These are phyloP conservation scores for Geranium brycei DNA, from an alignment of 345 rosid species.

Conservation along the genomic window DNA sequence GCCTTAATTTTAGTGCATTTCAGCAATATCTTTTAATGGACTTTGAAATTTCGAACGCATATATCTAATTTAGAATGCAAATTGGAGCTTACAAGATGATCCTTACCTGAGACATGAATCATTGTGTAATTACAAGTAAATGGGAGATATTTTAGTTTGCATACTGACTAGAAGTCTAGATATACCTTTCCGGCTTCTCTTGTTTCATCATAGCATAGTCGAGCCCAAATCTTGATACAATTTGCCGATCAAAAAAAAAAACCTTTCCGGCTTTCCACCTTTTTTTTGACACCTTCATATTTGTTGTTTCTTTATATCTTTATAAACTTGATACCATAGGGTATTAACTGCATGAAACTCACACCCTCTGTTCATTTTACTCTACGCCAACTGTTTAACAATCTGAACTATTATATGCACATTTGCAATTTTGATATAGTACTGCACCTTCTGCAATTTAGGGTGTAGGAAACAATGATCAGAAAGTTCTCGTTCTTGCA, in stretches of 20 bases:
- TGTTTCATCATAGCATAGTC: too few relatives aligned
- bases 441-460: slow-evolving; percentile 14
- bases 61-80: too few relatives aligned
- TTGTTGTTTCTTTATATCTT: not conserved
- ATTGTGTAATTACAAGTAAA: not conserved
- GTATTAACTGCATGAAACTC: not conserved
- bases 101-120: too few relatives aligned
- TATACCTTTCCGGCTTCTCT: too few relatives aligned
- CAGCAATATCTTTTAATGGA: not conserved
- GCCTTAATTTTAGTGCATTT: not conserved
- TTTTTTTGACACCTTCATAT: too few relatives aligned
- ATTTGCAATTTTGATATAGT: slow-evolving; percentile 4
- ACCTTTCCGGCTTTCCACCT: too few relatives aligned
- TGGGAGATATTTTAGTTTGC: not conserved
- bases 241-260: too few relatives aligned
- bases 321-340: not conserved
- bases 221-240: too few relatives aligned
- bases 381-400: not conserved
- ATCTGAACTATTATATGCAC: not conserved
- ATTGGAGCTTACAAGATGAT: too few relatives aligned
- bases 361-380: not conserved
- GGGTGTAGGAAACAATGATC: slow-evolving; percentile 88
- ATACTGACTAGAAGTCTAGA: too few relatives aligned
- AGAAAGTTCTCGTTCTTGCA: slow-evolving; percentile 90
- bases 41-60: too few relatives aligned